Base-by-base conservation (phyloP, 208 protist genomes). In the Zelonia costaricensis region DNA sequence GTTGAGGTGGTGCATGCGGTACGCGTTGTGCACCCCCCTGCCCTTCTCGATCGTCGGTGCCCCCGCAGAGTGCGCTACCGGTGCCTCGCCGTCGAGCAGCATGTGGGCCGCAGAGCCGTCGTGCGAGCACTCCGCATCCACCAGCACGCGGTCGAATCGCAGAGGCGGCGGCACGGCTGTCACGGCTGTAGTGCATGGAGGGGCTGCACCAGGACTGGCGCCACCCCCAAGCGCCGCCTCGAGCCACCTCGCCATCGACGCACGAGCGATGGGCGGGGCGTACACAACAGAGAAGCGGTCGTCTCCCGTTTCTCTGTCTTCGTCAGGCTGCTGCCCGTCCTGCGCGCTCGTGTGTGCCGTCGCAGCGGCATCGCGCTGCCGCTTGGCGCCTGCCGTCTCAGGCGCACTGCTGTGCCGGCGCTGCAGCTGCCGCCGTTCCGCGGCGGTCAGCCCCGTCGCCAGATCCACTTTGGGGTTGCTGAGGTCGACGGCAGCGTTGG, bases 71-170 rank as follows among this genome's bases (percentile, higher is more conserved):
- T 30, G 0, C 20, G 33, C 33, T 16, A 4, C 16, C 3, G 28
- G n/a, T 53, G 27, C 22, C 31, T 54, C 60, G 25, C 53, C 55
- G 16, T 18, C 59, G 7, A 89, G 44, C 39, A 67, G 53, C 5
- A 97, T 27, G 63, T 97, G 91, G 2, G 82, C 47, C 1, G 94
- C 53, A 23, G 88, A 95, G 33, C 92, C 92, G 64, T 97, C 92
- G 62, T 94, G 88, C n/a, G 92, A 87, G 69, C 92, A 97, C 60
- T 97, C 88, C 0, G 85, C 88, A 74, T 97, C 92, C 3, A 97
- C 87, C 45, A 97, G 65, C 22, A 97, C 88, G 2, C 82, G 74
- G 57, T 95, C 88, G 69, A 94, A 97, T 12, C 74, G 30, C 47
- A 38, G 20, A 48, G 52, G 22, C 47, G 16, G 46, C 30, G 7